Base-by-base conservation (phyloP, 352 stramenopile species). In the Phytophthora aleatoria region DNA sequence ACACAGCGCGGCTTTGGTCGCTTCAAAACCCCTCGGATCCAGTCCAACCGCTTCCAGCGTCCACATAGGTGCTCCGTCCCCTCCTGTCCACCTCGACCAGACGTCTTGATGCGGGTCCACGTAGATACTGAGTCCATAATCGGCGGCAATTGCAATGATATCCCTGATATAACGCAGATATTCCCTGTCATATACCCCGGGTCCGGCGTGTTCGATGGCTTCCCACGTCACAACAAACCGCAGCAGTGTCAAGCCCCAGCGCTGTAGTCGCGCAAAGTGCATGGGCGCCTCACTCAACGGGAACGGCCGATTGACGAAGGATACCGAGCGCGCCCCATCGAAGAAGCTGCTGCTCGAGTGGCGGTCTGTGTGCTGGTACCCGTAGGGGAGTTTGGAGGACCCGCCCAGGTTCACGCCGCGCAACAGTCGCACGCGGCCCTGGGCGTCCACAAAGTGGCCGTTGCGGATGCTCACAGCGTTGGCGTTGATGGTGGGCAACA, bases 41-140 rank as follows among this genome's bases (percentile, higher is more conserved):
- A 97, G 77, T 2, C 91, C 92, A 0, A 95, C 68, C 9, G 61
- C 50, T 61, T 94, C 81, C 5, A 98, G 76, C 27, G 92, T 98
- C 92, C 92, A 98, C 51, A 95, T 67, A 0, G 91, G 92, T 3
- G 92, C 89, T 16, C 92, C 92, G 60, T 97, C 91, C 1, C 92
- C 91, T 16, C 92, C 92, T 0, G 90, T 97, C 78, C 80, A 98
- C 15, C 91, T 82, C 13, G 85, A 95, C 90, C 90, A 98, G 24
- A 97, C 90, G 63, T 98, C 92, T 74, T 98, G 92, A 56, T 98
- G 92, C 7, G 87, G 89, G 50, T 98, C 89, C 16, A 98, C 82
- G 57, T 94, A 96, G 20, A 97, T 71, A 30, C 71, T 67, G n/a
- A 98, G 74, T n/a, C 70, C 81, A 62, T 87, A 92, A 16, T 82